Evolutionary conservation across 2,329 filamentous ascomycete genomes (phyloP), one percentile per base, ranked within the genome.

Genomic region (Coleophoma crateriformis): DNA sequence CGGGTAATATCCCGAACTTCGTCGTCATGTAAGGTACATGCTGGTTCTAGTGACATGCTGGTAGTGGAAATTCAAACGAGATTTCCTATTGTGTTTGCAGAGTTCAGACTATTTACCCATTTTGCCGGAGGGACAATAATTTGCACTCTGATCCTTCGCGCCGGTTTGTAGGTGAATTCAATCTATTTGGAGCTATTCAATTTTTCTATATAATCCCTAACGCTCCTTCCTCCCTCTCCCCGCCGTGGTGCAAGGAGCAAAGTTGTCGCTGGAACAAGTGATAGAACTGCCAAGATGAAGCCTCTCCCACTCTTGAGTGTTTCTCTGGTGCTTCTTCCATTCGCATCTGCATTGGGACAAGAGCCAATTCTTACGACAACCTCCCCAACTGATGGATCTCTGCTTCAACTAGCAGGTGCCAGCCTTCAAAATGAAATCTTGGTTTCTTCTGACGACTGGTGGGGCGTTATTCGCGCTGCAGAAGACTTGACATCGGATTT

Each of bases 401-500:
- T 57, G 2, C 46, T 65, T 14, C 56, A 57, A 47, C 53, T 64
- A n/a, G 58, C 54, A 19, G 59, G 61, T 5, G 44, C 47, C 13
- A 54, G 54, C 65, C 70, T 65, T 12, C 56, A 65, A 45, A 69
- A 74, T 0, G 75, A 78, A 59, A 79, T 85, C 46, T 67, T 78
- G 3, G 70, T 82, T n/a, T 78, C 79, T 10, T 58, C 65, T 17
- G 68, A 78, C 49, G 84, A 88, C 52, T 85, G 79, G 71, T 84
- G 81, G 68, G 85, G 83, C 50, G 85, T 88, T 1, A 73, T 87
- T 48, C 77, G 84, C 22, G 83, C 82, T 5, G 85, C 82, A 0
- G 73, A 81, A 37, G 85, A 89, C 64, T 73, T 89, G 10, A 82
- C 83, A 0, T 61, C 72, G 4, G 85, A 89, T 64, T 86, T 89